Conservation (phyloP, 2,329 filamentous ascomycete genomes). For the Diaporthe vaccinii region DNA sequence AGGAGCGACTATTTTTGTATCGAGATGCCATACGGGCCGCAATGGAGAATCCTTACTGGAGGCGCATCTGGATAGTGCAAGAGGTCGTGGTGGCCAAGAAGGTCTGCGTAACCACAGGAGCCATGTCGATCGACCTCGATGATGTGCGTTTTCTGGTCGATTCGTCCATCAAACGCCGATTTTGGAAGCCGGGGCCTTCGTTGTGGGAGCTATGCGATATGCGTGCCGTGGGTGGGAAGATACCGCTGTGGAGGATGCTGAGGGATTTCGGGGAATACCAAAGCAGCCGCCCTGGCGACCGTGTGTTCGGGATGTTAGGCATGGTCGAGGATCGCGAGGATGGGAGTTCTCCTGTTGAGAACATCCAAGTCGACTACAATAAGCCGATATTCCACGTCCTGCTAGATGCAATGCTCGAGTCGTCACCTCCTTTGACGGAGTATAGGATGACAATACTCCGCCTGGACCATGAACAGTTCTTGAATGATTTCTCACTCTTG, state of each 20-base stretch:
- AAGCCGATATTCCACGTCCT: neutral
- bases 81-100: neutral
- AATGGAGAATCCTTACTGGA: neutral
- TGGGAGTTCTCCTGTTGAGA: neutral
- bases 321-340: neutral
- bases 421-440: neutral
- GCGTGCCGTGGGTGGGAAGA: neutral
- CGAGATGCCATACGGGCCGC: no score
- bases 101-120: neutral
- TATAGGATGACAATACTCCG: no score
- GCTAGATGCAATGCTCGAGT: conserved; percentile 15
- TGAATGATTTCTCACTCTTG: neutral
- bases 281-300: conserved; percentile 7
- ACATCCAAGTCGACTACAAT: conserved; percentile 13
- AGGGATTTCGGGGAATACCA: neutral
- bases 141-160: neutral
- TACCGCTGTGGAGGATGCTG: neutral
- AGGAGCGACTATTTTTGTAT: neutral
- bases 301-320: conserved; percentile 1
- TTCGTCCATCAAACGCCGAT: fast-evolving
- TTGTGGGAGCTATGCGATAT: neutral
- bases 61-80: conserved; percentile 2
- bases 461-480: neutral
- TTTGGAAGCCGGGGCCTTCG: neutral
- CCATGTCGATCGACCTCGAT: neutral